Percentiles rank a stretch among this genome's conserved stretches.
phyloP scores from a whole-genome alignment of 441 rosid species.

The Bruguiera hainesii region DNA sequence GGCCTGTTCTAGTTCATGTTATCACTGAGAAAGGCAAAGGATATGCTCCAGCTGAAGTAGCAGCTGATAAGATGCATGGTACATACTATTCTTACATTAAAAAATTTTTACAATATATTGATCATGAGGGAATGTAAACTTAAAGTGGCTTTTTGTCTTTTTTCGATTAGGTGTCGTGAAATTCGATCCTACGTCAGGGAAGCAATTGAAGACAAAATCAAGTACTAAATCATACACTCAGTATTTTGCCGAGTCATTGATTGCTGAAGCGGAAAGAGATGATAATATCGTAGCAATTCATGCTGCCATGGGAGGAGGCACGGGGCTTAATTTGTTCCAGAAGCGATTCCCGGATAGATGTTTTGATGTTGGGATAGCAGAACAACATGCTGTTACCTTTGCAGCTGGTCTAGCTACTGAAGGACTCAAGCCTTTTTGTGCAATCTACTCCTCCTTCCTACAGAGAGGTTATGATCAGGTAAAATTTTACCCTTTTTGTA shows the following conservation, averaged over 20 bases:
- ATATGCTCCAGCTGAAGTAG: slow-evolving; percentile 41
- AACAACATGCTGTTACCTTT: slow-evolving; percentile 53
- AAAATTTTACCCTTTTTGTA: background rate
- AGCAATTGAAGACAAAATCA: slow-evolving; percentile 34
- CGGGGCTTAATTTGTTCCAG: slow-evolving; percentile 43
- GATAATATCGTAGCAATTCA: slow-evolving; percentile 43
- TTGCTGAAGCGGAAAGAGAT: slow-evolving; percentile 42
- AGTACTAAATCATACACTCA: slow-evolving; percentile 31
- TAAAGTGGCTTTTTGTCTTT: background rate
- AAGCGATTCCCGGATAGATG: slow-evolving; percentile 41
- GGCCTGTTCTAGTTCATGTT: slow-evolving; percentile 45
- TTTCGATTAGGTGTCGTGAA: slow-evolving; percentile 36
- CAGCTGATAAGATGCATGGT: slow-evolving; percentile 56
- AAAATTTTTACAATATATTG: background rate
- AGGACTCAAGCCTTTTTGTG: slow-evolving; percentile 51
- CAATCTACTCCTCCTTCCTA: slow-evolving; percentile 48
- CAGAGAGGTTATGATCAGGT: slow-evolving; percentile 54
- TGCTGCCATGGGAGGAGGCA: slow-evolving; percentile 63
- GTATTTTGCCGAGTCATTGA: slow-evolving; percentile 45
- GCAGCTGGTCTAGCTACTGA: slow-evolving; percentile 52
- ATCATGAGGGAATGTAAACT: background rate
- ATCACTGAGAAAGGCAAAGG: slow-evolving; percentile 58
- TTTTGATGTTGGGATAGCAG: slow-evolving; percentile 54
- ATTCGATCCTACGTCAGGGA: slow-evolving; percentile 44
- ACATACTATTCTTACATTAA: background rate